Evolutionary conservation across 805 yeast species (phyloP).

Genomic region (Starmerella sp.): DNA sequence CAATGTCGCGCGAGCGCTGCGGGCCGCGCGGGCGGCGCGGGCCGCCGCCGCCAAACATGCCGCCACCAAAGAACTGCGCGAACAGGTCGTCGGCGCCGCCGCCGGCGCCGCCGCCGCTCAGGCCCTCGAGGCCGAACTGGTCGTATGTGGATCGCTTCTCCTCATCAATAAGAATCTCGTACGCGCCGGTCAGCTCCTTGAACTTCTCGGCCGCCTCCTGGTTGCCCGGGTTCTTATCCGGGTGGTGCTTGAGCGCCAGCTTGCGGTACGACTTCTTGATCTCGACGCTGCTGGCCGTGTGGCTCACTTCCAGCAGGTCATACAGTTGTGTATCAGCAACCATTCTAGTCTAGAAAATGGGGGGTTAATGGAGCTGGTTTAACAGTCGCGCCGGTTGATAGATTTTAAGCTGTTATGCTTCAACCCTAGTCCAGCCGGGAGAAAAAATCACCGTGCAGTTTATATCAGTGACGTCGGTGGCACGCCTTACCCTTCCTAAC

Average conservation of each 20-base stretch:
- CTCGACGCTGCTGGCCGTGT: conserved; percentile 41
- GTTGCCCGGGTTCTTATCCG: conserved; percentile 58
- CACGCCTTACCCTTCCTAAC: neutral
- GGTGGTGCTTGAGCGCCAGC: conserved; percentile 63
- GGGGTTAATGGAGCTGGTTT: neutral
- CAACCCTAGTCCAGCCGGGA: neutral
- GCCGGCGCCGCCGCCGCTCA: conserved; percentile 66
- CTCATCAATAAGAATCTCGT: conserved; percentile 72
- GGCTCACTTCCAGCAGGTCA: conserved; percentile 46
- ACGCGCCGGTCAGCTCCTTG: conserved; percentile 78
- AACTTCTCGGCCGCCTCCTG: conserved; percentile 90
- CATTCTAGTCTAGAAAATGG: conserved; percentile 29
- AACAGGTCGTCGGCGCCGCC: conserved; percentile 65
- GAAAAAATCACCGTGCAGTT: neutral
- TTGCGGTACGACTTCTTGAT: conserved; percentile 68
- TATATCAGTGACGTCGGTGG: conserved; percentile 5
- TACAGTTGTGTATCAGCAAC: conserved; percentile 58
- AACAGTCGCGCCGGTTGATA: neutral
- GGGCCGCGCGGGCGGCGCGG: conserved; percentile 72
- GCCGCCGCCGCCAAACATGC: conserved; percentile 44
- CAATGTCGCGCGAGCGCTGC: conserved; percentile 78
- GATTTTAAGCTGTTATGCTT: neutral
- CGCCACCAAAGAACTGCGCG: conserved; percentile 76
- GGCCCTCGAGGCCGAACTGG: conserved; percentile 85
- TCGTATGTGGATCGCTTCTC: conserved; percentile 85